Conservation (phyloP, 208 protist species). For the Trypanosoma congolense region DNA sequence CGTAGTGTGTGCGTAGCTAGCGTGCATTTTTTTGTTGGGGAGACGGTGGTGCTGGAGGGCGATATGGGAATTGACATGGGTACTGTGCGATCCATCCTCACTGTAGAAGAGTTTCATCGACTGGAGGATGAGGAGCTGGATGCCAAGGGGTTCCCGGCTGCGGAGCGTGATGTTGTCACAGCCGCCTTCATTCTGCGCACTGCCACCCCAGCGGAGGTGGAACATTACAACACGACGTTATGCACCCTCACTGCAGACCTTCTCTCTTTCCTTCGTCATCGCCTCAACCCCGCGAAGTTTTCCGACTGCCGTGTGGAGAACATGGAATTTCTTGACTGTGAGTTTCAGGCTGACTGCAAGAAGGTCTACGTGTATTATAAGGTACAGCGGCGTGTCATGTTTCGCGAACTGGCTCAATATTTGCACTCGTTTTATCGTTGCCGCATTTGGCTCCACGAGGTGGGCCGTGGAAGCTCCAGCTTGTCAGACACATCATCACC, state of each 20-base stretch:
- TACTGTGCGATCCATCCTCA: constrained; percentile 22
- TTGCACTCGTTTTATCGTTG: constrained; percentile 72
- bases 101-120: constrained; percentile 28
- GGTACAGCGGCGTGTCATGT: constrained; percentile 35
- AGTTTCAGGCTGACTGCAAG: constrained; percentile 74
- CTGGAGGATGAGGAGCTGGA: constrained; percentile 21
- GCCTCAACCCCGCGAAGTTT: constrained; percentile 26
- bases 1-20: constrained; percentile 28
- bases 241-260: constrained; percentile 20
- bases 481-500: constrained; percentile 11
- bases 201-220: constrained; percentile 17
- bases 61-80: constrained; percentile 77
- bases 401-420: constrained; percentile 66
- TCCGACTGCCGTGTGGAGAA: constrained; percentile 42
- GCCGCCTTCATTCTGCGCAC: constrained; percentile 23
- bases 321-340: constrained; percentile 66
- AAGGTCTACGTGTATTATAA: constrained; percentile 79
- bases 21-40: constrained; percentile 20
- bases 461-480: constrained; percentile 6
- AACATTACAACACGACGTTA: constrained; percentile 9
- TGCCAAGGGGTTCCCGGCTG: constrained; percentile 16
- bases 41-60: constrained; percentile 69
- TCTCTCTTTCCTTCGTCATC: constrained; percentile 14
- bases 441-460: constrained; percentile 71
- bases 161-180: constrained; percentile 17